Evolutionary conservation across 2,329 filamentous ascomycete genomes (phyloP).

Genomic region (Beauveria sp.): DNA sequence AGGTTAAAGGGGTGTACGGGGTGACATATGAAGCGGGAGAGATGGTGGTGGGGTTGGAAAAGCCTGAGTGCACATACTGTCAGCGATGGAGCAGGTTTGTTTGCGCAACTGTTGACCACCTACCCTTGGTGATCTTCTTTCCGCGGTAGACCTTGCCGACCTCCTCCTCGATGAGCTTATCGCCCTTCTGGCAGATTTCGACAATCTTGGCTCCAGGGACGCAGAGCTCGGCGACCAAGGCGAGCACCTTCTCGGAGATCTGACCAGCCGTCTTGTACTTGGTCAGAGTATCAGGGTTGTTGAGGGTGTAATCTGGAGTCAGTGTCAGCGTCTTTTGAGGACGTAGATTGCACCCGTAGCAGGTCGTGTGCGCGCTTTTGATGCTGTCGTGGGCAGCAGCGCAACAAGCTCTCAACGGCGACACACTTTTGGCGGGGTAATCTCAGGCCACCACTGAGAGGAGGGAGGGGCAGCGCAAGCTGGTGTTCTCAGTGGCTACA

Average conservation of each 20-base stretch:
- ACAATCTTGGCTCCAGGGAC: constrained; percentile 87
- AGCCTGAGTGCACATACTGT: constrained; percentile 44
- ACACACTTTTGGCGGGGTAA: constrained; percentile 11
- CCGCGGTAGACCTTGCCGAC: constrained; percentile 94
- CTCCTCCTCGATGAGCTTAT: constrained; percentile 91
- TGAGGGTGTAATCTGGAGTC: constrained; percentile 71
- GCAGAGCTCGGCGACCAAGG: constrained; percentile 67
- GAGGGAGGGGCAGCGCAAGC: constrained; percentile 4
- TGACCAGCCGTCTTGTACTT: constrained; percentile 97
- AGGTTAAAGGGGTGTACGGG: constrained; percentile 85
- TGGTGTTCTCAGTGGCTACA: not conserved
- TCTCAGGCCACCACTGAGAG: constrained; percentile 1
- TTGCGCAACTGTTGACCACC: constrained; percentile 21
- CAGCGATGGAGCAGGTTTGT: constrained; percentile 11
- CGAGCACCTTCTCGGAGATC: constrained; percentile 93
- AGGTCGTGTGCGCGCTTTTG: constrained; percentile 9
- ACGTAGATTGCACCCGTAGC: not conserved
- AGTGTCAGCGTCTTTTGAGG: not conserved
- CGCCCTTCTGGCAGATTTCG: constrained; percentile 89
- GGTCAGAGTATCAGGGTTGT: constrained; percentile 89
- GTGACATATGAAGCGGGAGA: constrained; percentile 92
- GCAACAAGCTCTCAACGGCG: constrained; percentile 1
- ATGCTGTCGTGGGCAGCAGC: not conserved
- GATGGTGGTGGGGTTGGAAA: constrained; percentile 89
- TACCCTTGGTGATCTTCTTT: constrained; percentile 93